phyloP scores from a whole-genome alignment of 1,284 basidiomycete species.

The Jaminaea rosea region DNA sequence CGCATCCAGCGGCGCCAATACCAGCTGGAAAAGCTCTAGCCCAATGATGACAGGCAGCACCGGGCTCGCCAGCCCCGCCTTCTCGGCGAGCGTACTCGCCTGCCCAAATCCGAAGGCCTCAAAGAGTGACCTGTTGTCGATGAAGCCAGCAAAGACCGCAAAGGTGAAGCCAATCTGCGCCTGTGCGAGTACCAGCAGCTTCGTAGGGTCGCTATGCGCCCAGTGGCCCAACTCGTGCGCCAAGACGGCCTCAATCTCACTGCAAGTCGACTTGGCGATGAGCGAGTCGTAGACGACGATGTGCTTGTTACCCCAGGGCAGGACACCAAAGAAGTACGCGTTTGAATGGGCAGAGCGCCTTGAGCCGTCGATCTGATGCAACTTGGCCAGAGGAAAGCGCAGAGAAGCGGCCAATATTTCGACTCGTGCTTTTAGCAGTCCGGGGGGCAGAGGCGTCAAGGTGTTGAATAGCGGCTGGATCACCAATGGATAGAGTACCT shows the following conservation, averaged over 20 bases:
- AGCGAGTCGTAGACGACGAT: conserved; percentile 94
- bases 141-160: conserved; percentile 80
- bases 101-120: conserved; percentile 70
- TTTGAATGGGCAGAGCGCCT: conserved; percentile 91
- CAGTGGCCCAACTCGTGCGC: conserved; percentile 75
- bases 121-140: conserved; percentile 67
- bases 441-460: conserved; percentile 64
- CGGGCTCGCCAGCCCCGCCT: conserved; percentile 15
- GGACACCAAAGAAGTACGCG: conserved; percentile 53
- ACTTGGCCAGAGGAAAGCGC: conserved; percentile 82
- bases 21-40: conserved; percentile 43
- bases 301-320: conserved; percentile 44
- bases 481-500: conserved; percentile 54
- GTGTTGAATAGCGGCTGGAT: conserved; percentile 97
- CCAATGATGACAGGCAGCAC: conserved; percentile 42
- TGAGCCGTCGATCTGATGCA: conserved; percentile 95
- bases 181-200: conserved; percentile 76
- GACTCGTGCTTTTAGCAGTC: conserved; percentile 36
- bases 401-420: conserved; percentile 50
- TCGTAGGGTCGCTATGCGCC: conserved; percentile 70
- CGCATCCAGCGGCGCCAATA: conserved; percentile 36
- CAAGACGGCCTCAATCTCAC: conserved; percentile 49
- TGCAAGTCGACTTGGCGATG: conserved; percentile 75
- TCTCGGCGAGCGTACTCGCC: conserved; percentile 1
- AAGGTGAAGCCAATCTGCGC: conserved; percentile 78